These are phyloP conservation scores for Brassica carinata DNA, from an alignment of 345 rosid genomes.

Conservation along the genomic window DNA sequence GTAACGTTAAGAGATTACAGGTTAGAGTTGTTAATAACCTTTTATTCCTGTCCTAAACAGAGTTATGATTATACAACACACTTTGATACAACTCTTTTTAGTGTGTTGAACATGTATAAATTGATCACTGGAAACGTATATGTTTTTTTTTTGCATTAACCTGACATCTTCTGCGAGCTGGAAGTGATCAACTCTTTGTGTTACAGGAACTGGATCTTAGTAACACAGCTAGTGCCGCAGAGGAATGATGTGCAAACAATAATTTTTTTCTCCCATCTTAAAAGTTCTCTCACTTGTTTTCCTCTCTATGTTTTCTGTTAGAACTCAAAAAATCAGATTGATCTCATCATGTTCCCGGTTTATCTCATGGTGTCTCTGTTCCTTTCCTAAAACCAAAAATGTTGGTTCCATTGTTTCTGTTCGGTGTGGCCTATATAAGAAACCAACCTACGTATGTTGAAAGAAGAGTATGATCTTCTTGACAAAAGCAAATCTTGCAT, in stretches of 20 bases:
- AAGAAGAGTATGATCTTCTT: neutral
- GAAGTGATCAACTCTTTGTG: neutral
- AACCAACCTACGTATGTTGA: neutral
- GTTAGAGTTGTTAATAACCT: neutral
- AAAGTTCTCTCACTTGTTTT: neutral
- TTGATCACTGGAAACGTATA: slow-evolving; percentile 71
- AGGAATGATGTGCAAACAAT: slow-evolving; percentile 33
- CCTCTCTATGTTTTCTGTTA: slow-evolving; percentile 6
- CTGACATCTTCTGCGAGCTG: neutral
- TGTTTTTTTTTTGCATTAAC: too few relatives aligned
- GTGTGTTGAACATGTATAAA: slow-evolving; percentile 86
- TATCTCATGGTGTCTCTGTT: neutral
- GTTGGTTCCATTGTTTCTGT: slow-evolving; percentile 15
- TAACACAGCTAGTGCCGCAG: slow-evolving; percentile 70
- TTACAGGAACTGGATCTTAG: slow-evolving; percentile 75
- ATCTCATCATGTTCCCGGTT: slow-evolving; percentile 3
- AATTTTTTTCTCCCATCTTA: neutral
- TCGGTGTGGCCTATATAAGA: neutral
- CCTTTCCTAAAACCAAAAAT: slow-evolving; percentile 1
- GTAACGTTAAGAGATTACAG: neutral
- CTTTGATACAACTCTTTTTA: slow-evolving; percentile 83
- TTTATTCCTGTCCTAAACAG: slow-evolving; percentile 47
- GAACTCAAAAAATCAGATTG: neutral
- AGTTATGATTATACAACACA: slow-evolving; percentile 98
- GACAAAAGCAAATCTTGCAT: neutral